phyloP scores from a whole-genome alignment of 306 rosid species.

The Crotalaria pallida region DNA sequence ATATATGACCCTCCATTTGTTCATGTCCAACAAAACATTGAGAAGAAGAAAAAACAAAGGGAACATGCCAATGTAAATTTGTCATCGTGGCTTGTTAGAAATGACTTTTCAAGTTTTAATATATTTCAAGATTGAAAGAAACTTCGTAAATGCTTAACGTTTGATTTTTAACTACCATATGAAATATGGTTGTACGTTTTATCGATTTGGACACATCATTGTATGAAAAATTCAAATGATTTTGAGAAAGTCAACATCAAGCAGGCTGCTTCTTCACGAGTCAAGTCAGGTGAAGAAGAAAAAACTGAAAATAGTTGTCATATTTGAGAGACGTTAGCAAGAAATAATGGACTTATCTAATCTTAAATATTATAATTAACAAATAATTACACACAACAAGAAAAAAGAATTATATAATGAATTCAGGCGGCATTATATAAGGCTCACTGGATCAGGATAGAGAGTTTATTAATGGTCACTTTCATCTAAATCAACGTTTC shows the following conservation, averaged over 20 bases:
- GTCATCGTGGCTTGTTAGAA: conserved; percentile 13
- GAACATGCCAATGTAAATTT: neutral
- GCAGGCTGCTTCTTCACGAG: conserved; percentile 27
- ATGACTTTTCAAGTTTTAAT: conserved; percentile 3
- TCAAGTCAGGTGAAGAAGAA: conserved; percentile 20
- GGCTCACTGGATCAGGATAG: conserved; percentile 16
- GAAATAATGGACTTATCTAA: conserved; percentile 23
- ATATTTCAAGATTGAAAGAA: neutral
- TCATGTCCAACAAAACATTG: neutral
- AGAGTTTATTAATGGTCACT: conserved; percentile 21
- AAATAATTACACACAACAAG: neutral
- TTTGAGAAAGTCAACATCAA: conserved; percentile 20
- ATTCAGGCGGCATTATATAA: conserved; percentile 28
- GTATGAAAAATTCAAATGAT: neutral
- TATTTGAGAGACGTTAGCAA: conserved; percentile 25
- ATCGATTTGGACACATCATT: neutral
- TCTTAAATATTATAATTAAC: neutral
- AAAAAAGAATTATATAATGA: neutral
- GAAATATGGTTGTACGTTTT: neutral
- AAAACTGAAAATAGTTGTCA: conserved; percentile 23
- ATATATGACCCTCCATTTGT: conserved; percentile 21
- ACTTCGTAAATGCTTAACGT: neutral
- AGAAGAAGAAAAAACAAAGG: neutral
- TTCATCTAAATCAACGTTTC: conserved; percentile 34
- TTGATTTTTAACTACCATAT: conserved; percentile 13